Evolutionary conservation across 2,329 filamentous ascomycete species (phyloP), one percentile per base, ranked within the genome.

Genomic region (Epichloe amarillans): DNA sequence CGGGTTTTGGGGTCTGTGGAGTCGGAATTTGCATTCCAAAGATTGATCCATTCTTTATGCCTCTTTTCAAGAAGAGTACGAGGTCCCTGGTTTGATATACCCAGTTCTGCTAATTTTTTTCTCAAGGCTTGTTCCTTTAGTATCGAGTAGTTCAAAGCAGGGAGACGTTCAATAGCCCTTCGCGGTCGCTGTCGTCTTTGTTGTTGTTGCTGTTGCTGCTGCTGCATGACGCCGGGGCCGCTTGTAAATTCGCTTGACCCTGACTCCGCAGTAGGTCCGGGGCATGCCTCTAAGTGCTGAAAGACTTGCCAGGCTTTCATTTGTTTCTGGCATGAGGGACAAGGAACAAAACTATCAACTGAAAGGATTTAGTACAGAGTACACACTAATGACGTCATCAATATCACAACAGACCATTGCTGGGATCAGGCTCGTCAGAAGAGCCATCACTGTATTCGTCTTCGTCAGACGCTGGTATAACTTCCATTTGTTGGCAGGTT

Each of bases 11-110:
- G 88, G 2, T 72, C 72, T 37, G 77, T 78, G 2, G 90, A 85
- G 66, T 98, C 93, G 67, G 89, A 95, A 63, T 98, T 98, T 11
- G 94, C 87, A 65, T 98, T 98, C 85, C 88, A 96, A 17, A 98
- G 70, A 38, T 93, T 96, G 48, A 93, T 76, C 90, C 90, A 98
- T 66, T 98, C 93, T 23, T 80, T 87, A 61, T 97, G 90, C 17
- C 94, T 79, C 56, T 76, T 79, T 63, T 91, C 84, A 50, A 97
- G 72, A 1, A 90, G 72, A 44, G 75, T 70, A 44, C 84, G 84
- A 0, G 75, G 67, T 1, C 93, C 93, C 53, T 70, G 73, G 10
- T 74, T 77, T 0, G 88, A 83, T 51, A 97, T 82, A 1, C 90
- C 88, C 1, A 93, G 72, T 3, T 95, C 88, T 17, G 72, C 65